Base-by-base conservation (phyloP, 176 grass and related monocot species). In the Alloteropsis semialata region DNA sequence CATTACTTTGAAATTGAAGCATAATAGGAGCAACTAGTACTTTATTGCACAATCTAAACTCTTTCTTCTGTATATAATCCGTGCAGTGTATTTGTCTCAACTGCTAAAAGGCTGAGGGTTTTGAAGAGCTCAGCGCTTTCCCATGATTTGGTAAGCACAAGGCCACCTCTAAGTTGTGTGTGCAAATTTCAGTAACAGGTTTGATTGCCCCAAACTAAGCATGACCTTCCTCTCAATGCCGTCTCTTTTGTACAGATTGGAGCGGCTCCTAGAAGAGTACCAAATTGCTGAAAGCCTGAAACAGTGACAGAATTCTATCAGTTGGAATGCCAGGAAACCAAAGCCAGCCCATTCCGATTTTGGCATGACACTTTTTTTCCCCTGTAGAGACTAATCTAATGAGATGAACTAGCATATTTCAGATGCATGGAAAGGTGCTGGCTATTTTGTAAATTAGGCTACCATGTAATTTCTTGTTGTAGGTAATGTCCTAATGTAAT, bases 51-150 rank as follows among this genome's bases (percentile, higher is more conserved):
- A 1, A 78, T 78, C 73, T 82, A 67, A 90, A 73, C 66, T 67
- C 15, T 62, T 87, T 7, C 63, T 30, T 84, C 34, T 85, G 8
- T 36, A 83, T 79, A 65, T 69, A 64, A 79, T 38, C 34, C n/a
- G 74, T 90, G 73, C 86, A 99, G 97, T 38, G 87, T 88, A 33
- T 99, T 96, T 90, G 83, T 96, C 53, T 89, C 82, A 6, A 88
- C 80, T 29, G 97, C 87, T 76, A 96, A 87, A 81, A 94, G 97
- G 60, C 81, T 99, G 75, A 94, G 97, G 77, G 91, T 99, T 89
- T 63, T 96, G 54, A 99, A 82, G 86, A 99, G 89, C 46, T 94
- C 97, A 25, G 93, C 94, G 82, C 81, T 99, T 90, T 79, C 81
- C 39, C 73, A 72, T 64, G 74, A 77, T 45, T 54, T 55, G 59